Conservation (phyloP, 225 moss, liverwort and hornwort genomes). For the Anthoceros angustus region DNA sequence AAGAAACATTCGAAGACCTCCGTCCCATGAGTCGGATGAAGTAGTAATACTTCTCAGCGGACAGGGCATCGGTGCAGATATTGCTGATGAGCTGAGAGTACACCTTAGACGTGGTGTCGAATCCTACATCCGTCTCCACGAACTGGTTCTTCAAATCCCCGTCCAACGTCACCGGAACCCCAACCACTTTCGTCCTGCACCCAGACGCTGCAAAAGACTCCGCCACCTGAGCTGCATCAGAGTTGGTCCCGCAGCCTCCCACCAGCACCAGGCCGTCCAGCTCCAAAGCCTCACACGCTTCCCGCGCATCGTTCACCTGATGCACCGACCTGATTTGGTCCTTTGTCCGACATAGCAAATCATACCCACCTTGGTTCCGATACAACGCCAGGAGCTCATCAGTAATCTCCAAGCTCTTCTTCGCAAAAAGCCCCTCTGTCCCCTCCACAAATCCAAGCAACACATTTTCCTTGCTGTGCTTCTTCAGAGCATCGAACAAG, state of each 20-base stretch:
- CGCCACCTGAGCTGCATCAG: slow-evolving; percentile 91
- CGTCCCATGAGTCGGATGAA: slow-evolving; percentile 98
- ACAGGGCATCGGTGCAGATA: slow-evolving; percentile 92
- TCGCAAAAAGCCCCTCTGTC: slow-evolving; percentile 88
- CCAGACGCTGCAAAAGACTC: slow-evolving; percentile 78
- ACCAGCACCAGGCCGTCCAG: slow-evolving; percentile 86
- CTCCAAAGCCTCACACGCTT: slow-evolving; percentile 75
- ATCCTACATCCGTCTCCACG: slow-evolving; percentile 85
- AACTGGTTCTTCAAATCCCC: slow-evolving; percentile 96
- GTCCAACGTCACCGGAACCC: slow-evolving; percentile 85
- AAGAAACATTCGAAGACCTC: slow-evolving; percentile 72
- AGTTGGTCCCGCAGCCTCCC: slow-evolving; percentile 86
- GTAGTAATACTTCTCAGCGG: slow-evolving; percentile 99
- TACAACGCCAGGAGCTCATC: slow-evolving; percentile 38
- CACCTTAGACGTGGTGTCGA: slow-evolving; percentile 99
- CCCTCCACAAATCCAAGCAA: slow-evolving; percentile 28
- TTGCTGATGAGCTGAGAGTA: slow-evolving; percentile 99
- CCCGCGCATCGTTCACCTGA: slow-evolving; percentile 77
- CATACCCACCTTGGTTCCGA: slow-evolving; percentile 97
- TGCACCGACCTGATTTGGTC: slow-evolving; percentile 90
- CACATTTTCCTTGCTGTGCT: slow-evolving; percentile 8
- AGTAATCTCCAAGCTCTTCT: slow-evolving; percentile 60
- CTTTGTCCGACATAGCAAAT: slow-evolving; percentile 86
- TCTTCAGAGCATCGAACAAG: slow-evolving; percentile 4
- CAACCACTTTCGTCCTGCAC: slow-evolving; percentile 85